Evolutionary conservation across 2,329 filamentous ascomycete species (phyloP), one percentile per base, ranked within the genome.

Genomic region (Pezicula neosporulosa): DNA sequence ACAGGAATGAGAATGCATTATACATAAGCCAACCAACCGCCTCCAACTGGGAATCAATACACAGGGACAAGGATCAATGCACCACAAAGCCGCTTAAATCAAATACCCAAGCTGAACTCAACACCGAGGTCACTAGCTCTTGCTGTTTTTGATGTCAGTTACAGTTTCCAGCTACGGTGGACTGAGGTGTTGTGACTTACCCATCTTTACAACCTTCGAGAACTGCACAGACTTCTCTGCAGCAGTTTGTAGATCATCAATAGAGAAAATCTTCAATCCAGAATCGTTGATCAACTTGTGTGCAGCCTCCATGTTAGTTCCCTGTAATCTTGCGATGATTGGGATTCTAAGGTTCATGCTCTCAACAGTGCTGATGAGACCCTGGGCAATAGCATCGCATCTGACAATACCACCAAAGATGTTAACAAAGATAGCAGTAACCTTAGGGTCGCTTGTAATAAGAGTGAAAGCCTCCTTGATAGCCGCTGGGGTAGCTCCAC

Each of bases 401-500:
- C 94, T 86, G 63, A 99, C 94, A 65, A 99, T 99, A 77, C 94
- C 94, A 70, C 94, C 94, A 70, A 99, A 99, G 74, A 99, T 99
- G 84, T 99, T 99, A 79, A 99, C 94, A 65, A 99, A 99, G 77
- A 99, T 94, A 67, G 94, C 94, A 47, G 92, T 93, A 61, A 99
- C 94, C 82, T 97, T 97, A 69, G 91, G 85, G 74, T 99, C 94
- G 75, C 87, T 94, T 65, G 94, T 99, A 78, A 99, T 99, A 67
- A 99, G 89, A 73, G 96, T 92, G 70, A 99, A 99, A 61, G 94
- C 94, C 75, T 94, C 88, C 79, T 91, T 90, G 77, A 99, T 99
- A 65, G 94, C 94, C 61, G 92, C 87, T 33, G 94, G 92, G 55
- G 94, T 99, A 62, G 94, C 94, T 79, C 94, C 94, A 72, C 94